phyloP scores from a whole-genome alignment of 139 green algal genomes.

The Chlamydomonas urium region DNA sequence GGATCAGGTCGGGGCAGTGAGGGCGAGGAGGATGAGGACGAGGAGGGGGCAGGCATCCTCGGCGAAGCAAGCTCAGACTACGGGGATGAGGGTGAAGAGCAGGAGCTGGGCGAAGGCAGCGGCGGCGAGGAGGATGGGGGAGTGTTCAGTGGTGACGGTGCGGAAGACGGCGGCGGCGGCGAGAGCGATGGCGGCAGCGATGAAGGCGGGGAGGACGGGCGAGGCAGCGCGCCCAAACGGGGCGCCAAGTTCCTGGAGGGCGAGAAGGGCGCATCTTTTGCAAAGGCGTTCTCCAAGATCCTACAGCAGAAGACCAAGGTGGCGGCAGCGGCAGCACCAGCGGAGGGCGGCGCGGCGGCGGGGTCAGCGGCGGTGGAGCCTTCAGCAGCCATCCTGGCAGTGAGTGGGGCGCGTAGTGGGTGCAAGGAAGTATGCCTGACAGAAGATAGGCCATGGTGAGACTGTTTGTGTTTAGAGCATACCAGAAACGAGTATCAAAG shows the following conservation, averaged over 20 bases:
- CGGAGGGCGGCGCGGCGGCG: no score
- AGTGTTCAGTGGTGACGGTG: not conserved
- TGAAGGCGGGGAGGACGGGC: not conserved
- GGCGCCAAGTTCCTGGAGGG: constrained; percentile 42
- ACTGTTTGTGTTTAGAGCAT: no score
- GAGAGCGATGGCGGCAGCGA: not conserved
- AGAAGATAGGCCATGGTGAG: no score
- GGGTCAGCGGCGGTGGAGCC: no score
- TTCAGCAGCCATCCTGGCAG: no score
- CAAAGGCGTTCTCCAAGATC: constrained; percentile 70
- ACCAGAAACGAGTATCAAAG: no score
- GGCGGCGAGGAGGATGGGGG: not conserved
- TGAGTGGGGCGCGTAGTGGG: no score
- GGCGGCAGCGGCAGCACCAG: constrained; percentile 11
- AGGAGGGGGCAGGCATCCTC: not conserved
- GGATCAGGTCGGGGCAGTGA: not conserved
- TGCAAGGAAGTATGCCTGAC: no score
- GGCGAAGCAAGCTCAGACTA: not conserved
- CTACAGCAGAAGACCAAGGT: constrained; percentile 35
- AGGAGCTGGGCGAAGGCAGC: not conserved
- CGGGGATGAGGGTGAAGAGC: not conserved
- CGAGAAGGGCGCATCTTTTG: constrained; percentile 60
- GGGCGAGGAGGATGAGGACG: not conserved
- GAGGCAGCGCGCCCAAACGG: not conserved
- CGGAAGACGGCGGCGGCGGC: not conserved